A percentile compares a stretch with the other conserved stretches of the same genome.
These are phyloP conservation scores for Aspergillus sp. DNA, from an alignment of 2,329 filamentous ascomycete species.

Conservation along the genomic window DNA sequence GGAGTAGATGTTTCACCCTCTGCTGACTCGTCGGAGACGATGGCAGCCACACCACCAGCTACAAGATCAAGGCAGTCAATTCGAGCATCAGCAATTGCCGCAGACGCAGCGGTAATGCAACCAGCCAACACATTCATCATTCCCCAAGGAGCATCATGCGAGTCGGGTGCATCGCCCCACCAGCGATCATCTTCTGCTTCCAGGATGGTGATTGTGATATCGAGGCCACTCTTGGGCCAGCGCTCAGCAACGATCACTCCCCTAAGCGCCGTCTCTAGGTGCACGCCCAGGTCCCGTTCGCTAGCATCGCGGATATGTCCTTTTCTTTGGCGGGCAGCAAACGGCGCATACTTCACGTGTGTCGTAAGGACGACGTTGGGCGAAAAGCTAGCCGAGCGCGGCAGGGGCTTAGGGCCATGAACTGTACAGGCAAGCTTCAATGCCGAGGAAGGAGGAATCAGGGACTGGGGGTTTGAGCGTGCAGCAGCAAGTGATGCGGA, in stretches of 20 bases:
- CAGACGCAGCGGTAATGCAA: constrained; percentile 90
- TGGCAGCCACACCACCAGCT: constrained; percentile 82
- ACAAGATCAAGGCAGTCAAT: constrained; percentile 95
- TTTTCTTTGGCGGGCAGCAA: constrained; percentile 78
- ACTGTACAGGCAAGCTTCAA: constrained; percentile 92
- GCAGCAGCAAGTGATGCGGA: constrained; percentile 48
- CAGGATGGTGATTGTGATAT: constrained; percentile 87
- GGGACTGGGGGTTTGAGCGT: constrained; percentile 45
- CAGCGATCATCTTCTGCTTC: constrained; percentile 85
- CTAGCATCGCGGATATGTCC: constrained; percentile 83
- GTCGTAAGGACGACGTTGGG: constrained; percentile 89
- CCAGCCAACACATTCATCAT: constrained; percentile 89
- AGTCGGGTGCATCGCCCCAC: constrained; percentile 59
- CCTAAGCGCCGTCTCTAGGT: constrained; percentile 85
- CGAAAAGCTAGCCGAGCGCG: constrained; percentile 86
- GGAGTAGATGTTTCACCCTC: constrained; percentile 26
- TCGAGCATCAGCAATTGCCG: constrained; percentile 88
- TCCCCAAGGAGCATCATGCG: constrained; percentile 70
- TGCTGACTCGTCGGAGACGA: constrained; percentile 55
- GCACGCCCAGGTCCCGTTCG: constrained; percentile 86
- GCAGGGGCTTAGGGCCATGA: constrained; percentile 87
- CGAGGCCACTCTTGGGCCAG: constrained; percentile 98
- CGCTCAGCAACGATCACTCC: constrained; percentile 89
- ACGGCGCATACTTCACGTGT: constrained; percentile 95
- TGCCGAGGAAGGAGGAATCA: constrained; percentile 62